Evolutionary conservation across 495 filamentous ascomycete genomes (phyloP).

Genomic region (Tuber melanosporum): DNA sequence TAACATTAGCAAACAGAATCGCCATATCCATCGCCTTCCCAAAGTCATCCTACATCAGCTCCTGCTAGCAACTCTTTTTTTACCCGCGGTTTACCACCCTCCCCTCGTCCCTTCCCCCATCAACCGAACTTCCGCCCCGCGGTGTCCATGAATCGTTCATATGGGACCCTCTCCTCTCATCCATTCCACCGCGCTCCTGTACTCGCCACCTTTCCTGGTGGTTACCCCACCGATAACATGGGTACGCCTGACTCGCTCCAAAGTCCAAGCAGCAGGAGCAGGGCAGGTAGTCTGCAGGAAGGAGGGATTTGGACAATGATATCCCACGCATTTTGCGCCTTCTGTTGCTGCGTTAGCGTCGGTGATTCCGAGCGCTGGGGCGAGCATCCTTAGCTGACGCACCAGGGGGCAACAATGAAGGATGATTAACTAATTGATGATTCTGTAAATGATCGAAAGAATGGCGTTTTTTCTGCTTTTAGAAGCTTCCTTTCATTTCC

Average conservation of each 20-base stretch:
- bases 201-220: constrained; percentile 18
- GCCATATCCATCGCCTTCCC: constrained; percentile 25
- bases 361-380: constrained; percentile 13
- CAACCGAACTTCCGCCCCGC: constrained; percentile 38
- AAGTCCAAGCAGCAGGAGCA: constrained; percentile 21
- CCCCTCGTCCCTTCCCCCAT: constrained; percentile 22
- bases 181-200: constrained; percentile 40
- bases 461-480: not conserved
- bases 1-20: constrained; percentile 9
- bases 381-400: not conserved
- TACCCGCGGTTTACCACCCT: constrained; percentile 23
- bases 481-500: not conserved
- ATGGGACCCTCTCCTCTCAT: constrained; percentile 37
- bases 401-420: not conserved
- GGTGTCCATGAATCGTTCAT: constrained; percentile 40
- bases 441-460: constrained; percentile 8
- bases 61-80: constrained; percentile 36
- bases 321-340: constrained; percentile 26
- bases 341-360: constrained; percentile 35
- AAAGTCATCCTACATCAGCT: constrained; percentile 30
- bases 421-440: constrained; percentile 19
- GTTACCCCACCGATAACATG: constrained; percentile 23
- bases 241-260: constrained; percentile 33
- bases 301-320: constrained; percentile 23
- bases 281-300: constrained; percentile 13